Percentiles rank a stretch among this genome's conserved stretches.
Conservation (phyloP, 1,284 basidiomycete genomes). For the Ganoderma boninense region DNA sequence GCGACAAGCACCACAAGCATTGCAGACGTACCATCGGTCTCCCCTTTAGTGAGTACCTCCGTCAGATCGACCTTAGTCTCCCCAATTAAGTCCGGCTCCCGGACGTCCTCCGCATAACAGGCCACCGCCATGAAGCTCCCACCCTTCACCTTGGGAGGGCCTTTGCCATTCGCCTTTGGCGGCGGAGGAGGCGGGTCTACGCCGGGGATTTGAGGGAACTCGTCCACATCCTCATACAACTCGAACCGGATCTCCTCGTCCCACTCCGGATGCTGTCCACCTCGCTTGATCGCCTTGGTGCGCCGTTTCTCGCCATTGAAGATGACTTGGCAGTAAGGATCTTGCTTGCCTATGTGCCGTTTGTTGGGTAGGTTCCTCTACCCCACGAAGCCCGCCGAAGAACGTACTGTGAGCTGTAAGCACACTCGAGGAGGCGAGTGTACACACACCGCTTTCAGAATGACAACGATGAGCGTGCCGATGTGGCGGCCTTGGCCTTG, state of each 20-base stretch:
- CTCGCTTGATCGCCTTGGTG: constrained; percentile 93
- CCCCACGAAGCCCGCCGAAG: constrained; percentile 19
- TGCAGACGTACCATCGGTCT: constrained; percentile 86
- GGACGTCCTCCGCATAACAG: constrained; percentile 94
- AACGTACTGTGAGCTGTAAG: constrained; percentile 3
- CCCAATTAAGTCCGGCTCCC: constrained; percentile 96
- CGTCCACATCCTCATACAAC: constrained; percentile 80
- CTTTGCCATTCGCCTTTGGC: constrained; percentile 58
- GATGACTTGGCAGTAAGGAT: constrained; percentile 89
- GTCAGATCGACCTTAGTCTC: constrained; percentile 90
- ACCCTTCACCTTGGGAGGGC: constrained; percentile 71
- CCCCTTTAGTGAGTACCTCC: constrained; percentile 92
- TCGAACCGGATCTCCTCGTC: constrained; percentile 98
- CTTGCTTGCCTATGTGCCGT: constrained; percentile 96
- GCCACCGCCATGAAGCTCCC: constrained; percentile 83
- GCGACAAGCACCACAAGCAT: constrained; percentile 3
- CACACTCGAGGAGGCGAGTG: constrained; percentile 23
- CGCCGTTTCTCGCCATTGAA: constrained; percentile 85
- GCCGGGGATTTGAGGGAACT: constrained; percentile 57
- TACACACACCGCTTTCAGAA: constrained; percentile 90
- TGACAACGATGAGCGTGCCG: constrained; percentile 94
- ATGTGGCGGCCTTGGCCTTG: constrained; percentile 62
- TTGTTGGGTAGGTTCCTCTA: constrained; percentile 95
- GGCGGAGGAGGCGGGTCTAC: constrained; percentile 67
- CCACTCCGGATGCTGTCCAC: constrained; percentile 99